Evolutionary conservation across 140 eudicot species (phyloP).

Genomic region (Bidens hawaiensis): DNA sequence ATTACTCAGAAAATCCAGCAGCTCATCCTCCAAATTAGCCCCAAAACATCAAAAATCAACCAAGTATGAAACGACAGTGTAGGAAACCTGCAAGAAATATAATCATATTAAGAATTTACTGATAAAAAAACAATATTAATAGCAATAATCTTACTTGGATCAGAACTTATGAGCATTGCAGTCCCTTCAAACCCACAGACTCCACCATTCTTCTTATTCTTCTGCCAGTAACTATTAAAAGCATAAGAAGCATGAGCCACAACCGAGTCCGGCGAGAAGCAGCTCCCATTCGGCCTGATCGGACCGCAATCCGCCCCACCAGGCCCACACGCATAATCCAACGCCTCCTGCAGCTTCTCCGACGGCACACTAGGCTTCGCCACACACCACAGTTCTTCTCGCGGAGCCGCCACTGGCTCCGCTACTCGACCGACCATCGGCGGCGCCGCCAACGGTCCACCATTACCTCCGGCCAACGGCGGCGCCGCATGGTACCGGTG

Average conservation of each 20-base stretch:
- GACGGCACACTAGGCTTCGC: slow-evolving; percentile 87
- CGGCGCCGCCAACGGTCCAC: slow-evolving; percentile 31
- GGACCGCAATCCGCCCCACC: slow-evolving; percentile 81
- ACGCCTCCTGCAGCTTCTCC: slow-evolving; percentile 65
- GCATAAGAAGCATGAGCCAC: slow-evolving; percentile 91
- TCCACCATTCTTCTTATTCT: slow-evolving; percentile 60
- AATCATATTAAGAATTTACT: neutral
- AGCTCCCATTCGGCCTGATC: slow-evolving; percentile 56
- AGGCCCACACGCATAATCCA: slow-evolving; percentile 78
- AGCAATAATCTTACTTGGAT: slow-evolving; percentile 51
- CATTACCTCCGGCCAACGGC: slow-evolving; percentile 5
- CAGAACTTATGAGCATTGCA: slow-evolving; percentile 77
- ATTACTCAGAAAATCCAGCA: slow-evolving; percentile 10
- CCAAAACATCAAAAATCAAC: slow-evolving; percentile 12
- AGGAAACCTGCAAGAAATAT: slow-evolving; percentile 67
- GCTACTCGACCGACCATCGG: no score
- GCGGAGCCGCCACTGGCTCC: no score
- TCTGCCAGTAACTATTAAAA: slow-evolving; percentile 91
- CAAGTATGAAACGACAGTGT: slow-evolving; percentile 52
- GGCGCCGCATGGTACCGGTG: slow-evolving; percentile 4
- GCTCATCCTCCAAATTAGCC: slow-evolving; percentile 13
- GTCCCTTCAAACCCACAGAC: slow-evolving; percentile 80
- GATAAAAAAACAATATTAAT: neutral
- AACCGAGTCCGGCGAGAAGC: slow-evolving; percentile 60
- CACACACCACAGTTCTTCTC: slow-evolving; percentile 66